Conservation (phyloP, 257 asterid genomes). For the Eustoma russellianum region DNA sequence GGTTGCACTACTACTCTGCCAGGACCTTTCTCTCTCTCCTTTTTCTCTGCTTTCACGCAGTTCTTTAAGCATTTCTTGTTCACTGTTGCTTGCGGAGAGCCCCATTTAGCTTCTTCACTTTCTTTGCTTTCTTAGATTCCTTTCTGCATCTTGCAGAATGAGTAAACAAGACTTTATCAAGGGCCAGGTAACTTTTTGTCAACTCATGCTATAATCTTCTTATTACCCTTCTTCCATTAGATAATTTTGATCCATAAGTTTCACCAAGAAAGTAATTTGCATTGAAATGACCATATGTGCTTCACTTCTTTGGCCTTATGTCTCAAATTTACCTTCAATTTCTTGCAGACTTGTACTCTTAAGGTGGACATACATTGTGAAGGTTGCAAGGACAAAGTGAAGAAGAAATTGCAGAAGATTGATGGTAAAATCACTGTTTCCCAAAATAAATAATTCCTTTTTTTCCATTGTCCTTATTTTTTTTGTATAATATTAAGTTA, state of each 20-base stretch:
- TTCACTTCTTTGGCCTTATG: too few species aligned
- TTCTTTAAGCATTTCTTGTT: background rate
- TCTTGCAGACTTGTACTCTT: conserved; percentile 47
- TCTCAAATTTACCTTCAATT: background rate
- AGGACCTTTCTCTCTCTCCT: background rate
- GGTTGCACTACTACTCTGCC: background rate
- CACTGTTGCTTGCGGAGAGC: too few species aligned
- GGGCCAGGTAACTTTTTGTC: conserved; percentile 35
- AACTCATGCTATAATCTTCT: background rate
- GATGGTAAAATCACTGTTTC: conserved; percentile 31
- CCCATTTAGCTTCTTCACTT: too few species aligned
- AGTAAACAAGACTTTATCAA: conserved; percentile 49
- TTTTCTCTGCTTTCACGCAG: background rate
- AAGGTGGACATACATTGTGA: conserved; percentile 63
- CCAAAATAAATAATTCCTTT: background rate
- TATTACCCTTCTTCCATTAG: background rate
- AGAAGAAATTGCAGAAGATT: conserved; percentile 46
- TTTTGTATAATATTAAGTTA: too few species aligned
- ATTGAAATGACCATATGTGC: background rate
- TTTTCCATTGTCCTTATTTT: background rate
- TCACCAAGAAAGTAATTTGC: background rate
- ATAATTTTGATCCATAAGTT: background rate
- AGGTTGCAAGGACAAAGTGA: conserved; percentile 57
- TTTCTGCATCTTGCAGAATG: conserved; percentile 19
- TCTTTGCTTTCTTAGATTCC: background rate